Evolutionary conservation across 345 rosid genomes (phyloP).

Genomic region (Camelina laxa): DNA sequence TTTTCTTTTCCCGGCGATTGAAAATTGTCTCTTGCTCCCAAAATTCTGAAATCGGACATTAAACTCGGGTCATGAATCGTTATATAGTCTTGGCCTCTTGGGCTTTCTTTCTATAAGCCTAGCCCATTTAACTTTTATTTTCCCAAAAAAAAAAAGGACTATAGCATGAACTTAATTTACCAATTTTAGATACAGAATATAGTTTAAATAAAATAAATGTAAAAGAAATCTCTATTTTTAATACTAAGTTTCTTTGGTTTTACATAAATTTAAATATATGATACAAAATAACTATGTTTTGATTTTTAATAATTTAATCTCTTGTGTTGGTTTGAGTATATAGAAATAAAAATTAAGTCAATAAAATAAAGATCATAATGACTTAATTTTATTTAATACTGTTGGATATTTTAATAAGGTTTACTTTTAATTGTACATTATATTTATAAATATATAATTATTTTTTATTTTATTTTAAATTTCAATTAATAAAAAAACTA

Average conservation of each 20-base stretch:
- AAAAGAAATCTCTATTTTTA: neutral
- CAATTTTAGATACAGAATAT: neutral
- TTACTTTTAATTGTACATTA: neutral
- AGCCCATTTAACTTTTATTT: constrained; percentile 12
- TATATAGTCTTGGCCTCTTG: constrained; percentile 23
- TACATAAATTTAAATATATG: neutral
- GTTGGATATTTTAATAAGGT: neutral
- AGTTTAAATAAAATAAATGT: neutral
- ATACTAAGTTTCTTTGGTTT: neutral
- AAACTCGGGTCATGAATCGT: constrained; percentile 10
- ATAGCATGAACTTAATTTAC: neutral
- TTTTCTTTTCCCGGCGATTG: constrained; percentile 21
- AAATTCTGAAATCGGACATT: constrained; percentile 3
- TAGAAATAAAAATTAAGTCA: neutral
- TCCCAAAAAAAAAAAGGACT: neutral
- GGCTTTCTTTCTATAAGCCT: constrained; percentile 6
- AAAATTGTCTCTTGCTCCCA: neutral
- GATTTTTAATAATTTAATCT: neutral
- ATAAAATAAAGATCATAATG: neutral
- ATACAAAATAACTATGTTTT: neutral
- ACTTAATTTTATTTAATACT: neutral
- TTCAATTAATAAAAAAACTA: too few species aligned
- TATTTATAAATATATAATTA: neutral
- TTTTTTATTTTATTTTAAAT: neutral
- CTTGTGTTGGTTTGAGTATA: neutral